These are phyloP conservation scores for Fraxinus excelsior DNA, from an alignment of 257 asterid genomes.

Conservation along the genomic window DNA sequence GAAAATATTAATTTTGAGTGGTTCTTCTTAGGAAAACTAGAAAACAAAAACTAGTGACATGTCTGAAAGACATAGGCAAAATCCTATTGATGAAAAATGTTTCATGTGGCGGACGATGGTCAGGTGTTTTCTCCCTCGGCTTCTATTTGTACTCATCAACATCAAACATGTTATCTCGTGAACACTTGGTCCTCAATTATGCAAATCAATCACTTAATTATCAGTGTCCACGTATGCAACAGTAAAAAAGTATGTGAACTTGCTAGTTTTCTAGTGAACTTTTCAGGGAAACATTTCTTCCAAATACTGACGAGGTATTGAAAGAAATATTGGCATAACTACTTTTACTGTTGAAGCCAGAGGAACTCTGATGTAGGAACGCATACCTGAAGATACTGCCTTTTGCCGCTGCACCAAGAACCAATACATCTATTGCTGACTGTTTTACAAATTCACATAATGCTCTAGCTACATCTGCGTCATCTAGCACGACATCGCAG, in stretches of 20 bases:
- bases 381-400: slow-evolving; percentile 74
- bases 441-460: slow-evolving; percentile 64
- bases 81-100: neutral
- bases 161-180: neutral
- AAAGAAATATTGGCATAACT: neutral
- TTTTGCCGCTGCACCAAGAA: slow-evolving; percentile 79
- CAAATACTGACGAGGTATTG: neutral
- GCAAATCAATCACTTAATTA: no score
- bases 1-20: neutral
- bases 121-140: neutral
- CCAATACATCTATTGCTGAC: slow-evolving; percentile 65
- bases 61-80: neutral
- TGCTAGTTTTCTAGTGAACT: neutral
- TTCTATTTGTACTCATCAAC: neutral
- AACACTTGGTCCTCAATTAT: neutral
- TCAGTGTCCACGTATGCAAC: neutral
- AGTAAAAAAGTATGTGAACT: neutral
- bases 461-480: slow-evolving; percentile 66
- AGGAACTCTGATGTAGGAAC: slow-evolving; percentile 1
- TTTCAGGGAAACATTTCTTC: neutral
- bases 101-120: neutral
- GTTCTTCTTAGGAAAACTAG: neutral
- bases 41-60: neutral
- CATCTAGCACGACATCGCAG: slow-evolving; percentile 75
- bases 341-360: neutral